phyloP scores from a whole-genome alignment of 495 filamentous ascomycete species.

The Daldinia loculata region DNA sequence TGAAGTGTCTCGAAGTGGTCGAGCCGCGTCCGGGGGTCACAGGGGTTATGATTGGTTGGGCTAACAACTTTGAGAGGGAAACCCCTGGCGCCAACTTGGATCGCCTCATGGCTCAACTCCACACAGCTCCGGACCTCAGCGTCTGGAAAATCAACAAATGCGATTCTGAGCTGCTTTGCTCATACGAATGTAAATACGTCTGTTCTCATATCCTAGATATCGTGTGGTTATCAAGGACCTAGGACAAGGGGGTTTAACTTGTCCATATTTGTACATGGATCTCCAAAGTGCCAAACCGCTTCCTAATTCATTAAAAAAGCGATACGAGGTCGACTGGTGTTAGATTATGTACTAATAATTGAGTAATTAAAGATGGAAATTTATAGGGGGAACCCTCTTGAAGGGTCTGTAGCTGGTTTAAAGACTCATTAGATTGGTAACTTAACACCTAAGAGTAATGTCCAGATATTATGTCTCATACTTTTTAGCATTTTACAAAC shows the following conservation, averaged over 20 bases:
- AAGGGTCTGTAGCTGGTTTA: neutral
- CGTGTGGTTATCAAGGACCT: constrained; percentile 19
- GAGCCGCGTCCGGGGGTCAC: constrained; percentile 37
- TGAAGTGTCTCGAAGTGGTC: constrained; percentile 41
- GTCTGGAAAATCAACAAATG: neutral
- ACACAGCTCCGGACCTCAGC: neutral
- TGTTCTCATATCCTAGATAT: constrained; percentile 12
- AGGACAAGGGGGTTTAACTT: neutral
- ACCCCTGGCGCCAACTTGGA: constrained; percentile 36
- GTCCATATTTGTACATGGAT: neutral
- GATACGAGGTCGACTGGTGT: neutral
- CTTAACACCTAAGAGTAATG: neutral
- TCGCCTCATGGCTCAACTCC: constrained; percentile 31
- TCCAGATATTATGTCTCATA: no score
- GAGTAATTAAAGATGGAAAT: neutral
- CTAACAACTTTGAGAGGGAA: neutral
- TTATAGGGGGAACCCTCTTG: neutral
- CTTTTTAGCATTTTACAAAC: no score
- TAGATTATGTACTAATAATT: neutral
- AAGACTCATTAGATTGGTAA: neutral
- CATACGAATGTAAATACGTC: neutral
- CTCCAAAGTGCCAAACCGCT: neutral
- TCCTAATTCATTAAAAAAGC: neutral
- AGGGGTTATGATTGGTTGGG: constrained; percentile 30
- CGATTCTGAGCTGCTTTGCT: no score